Base-by-base conservation (phyloP, 202 grass and related monocot species). In the Digitaria exilis region DNA sequence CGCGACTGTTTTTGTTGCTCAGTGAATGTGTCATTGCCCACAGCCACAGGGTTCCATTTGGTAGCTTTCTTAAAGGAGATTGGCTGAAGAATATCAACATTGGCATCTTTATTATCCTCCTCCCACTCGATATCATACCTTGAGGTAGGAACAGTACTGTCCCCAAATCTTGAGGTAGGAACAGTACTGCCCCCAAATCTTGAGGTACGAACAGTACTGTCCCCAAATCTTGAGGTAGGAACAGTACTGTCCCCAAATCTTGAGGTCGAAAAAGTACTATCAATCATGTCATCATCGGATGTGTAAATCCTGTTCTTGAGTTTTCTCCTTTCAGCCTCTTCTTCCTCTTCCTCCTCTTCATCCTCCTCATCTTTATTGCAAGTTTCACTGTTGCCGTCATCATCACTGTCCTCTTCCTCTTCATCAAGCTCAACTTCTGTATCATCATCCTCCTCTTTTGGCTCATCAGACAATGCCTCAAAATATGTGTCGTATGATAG, bases 391-490 rank as follows among this genome's bases (percentile, higher is more conserved):
- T 31, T 68, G 43, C 41, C 75, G 29, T 79, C 86, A 3, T 82
- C 86, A 18, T 88, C 74, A 6, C 37, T 68, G 25, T 73, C 35
- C 4, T 86, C 75, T 24, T 79, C 85, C 6, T 74, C 86, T 0
- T 81, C 84, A 46, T 91, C 87, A 55, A 84, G 73, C 73, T 94
- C 92, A 26, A 83, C 84, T 61, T 94, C 92, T 73, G 82, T 81
- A 74, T 92, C 92, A 54, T 91, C 84, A 14, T 89, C 87, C 2
- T 92, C 86, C 73, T 92, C 89, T 82, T 87, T 75, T 18, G 87
- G 90, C 75, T 94, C 92, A 80, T 94, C 92, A 61, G 92, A 94
- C 65, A 92, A 76, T 30, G 64, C 80, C 62, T 94, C 84, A 84
- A 94, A 92, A 71, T 92, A 94, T 7, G 89, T 80, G 28, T 89